phyloP scores from a whole-genome alignment of 306 rosid genomes.

The Gastrolobium bilobum region DNA sequence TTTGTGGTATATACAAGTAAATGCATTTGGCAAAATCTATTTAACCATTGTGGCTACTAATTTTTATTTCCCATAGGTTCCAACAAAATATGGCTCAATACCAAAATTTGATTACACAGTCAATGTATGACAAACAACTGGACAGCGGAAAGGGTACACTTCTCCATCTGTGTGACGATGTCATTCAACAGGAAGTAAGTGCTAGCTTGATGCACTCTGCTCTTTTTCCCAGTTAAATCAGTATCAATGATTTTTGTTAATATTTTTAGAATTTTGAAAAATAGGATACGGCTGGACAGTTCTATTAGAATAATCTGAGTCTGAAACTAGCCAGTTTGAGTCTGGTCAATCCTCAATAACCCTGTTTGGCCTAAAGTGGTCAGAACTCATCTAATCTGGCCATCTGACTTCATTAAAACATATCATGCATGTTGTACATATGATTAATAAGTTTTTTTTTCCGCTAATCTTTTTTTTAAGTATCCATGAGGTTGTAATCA shows the following conservation, averaged over 20 bases:
- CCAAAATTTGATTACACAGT: constrained; percentile 95
- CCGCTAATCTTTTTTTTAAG: not conserved
- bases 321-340: not conserved
- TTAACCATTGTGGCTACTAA: constrained; percentile 35
- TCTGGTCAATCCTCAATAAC: not conserved
- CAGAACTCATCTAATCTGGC: not conserved
- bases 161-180: constrained; percentile 98
- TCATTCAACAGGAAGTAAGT: constrained; percentile 98
- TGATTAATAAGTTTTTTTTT: not conserved
- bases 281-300: constrained; percentile 21
- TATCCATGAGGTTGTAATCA: not conserved
- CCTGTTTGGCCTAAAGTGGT: not conserved
- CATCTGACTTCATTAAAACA: not conserved
- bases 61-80: constrained; percentile 63
- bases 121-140: constrained; percentile 95
- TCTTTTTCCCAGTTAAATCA: not conserved
- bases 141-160: constrained; percentile 99
- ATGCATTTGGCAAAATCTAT: constrained; percentile 10
- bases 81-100: constrained; percentile 88
- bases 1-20: constrained; percentile 25
- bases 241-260: constrained; percentile 7
- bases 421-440: not conserved
- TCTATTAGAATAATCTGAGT: not conserved
- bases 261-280: constrained; percentile 11
- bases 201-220: constrained; percentile 39